These are phyloP conservation scores for Sporothrix phasma DNA, from an alignment of 2,329 filamentous ascomycete genomes.

Conservation along the genomic window DNA sequence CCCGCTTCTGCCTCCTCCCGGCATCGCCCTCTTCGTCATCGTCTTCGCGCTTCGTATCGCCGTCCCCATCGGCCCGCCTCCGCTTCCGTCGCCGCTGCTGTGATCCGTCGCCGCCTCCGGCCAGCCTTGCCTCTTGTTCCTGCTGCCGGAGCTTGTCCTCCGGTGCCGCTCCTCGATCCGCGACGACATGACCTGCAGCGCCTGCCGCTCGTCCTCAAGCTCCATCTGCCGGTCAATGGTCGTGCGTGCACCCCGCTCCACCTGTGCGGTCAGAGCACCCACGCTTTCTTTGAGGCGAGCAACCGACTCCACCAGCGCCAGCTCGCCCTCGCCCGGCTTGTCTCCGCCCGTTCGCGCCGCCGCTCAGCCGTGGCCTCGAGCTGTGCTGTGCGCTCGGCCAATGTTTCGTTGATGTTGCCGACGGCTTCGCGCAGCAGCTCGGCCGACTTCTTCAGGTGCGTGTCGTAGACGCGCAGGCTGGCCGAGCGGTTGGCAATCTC, in stretches of 20 bases:
- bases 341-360: conserved; percentile 25
- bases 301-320: conserved; percentile 29
- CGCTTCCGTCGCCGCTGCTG: conserved; percentile 17
- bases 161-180: conserved; percentile 22
- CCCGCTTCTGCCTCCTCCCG: conserved; percentile 22
- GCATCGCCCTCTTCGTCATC: conserved; percentile 18
- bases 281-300: conserved; percentile 31
- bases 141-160: conserved; percentile 14
- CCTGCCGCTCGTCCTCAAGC: conserved; percentile 38
- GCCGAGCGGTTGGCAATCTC: conserved; percentile 35
- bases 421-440: conserved; percentile 34
- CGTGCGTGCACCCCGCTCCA: conserved; percentile 38
- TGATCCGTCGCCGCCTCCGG: conserved; percentile 8
- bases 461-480: conserved; percentile 33
- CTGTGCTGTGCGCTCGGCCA: conserved; percentile 27
- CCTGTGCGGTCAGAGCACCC: conserved; percentile 32
- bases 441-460: conserved; percentile 37
- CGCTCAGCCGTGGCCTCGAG: conserved; percentile 27
- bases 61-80: conserved; percentile 5
- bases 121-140: conserved; percentile 9
- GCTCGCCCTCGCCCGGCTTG: conserved; percentile 19
- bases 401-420: conserved; percentile 39
- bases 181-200: conserved; percentile 30
- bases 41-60: conserved; percentile 6
- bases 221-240: conserved; percentile 41